Percentiles rank a stretch among this genome's conserved stretches.
These are phyloP conservation scores for Phytopythium helicoides DNA, from an alignment of 352 stramenopile genomes.

Conservation along the genomic window DNA sequence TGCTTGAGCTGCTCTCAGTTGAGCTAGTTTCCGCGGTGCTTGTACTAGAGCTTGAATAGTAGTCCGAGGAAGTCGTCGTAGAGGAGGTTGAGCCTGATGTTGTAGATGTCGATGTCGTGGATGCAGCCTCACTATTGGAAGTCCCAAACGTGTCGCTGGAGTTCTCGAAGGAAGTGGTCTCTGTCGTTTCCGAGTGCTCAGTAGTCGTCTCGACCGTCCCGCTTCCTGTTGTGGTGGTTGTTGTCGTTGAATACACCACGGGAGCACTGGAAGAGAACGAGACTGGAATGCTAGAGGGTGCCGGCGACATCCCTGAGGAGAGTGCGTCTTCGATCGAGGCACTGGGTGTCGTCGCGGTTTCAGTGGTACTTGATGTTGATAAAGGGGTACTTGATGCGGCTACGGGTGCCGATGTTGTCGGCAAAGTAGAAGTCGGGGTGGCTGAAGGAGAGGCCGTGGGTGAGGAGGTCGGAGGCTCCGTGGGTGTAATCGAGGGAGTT, in stretches of 20 bases:
- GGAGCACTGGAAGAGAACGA: too few relatives aligned
- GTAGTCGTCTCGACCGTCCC: not conserved
- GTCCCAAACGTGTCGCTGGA: not conserved
- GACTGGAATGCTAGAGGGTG: too few relatives aligned
- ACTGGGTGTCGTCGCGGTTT: not conserved
- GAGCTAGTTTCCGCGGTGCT: conserved; percentile 7
- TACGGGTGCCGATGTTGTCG: conserved; percentile 9
- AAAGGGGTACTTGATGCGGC: conserved; percentile 1
- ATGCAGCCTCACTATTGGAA: not conserved
- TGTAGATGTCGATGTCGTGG: not conserved
- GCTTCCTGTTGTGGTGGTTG: not conserved
- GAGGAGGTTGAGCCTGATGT: conserved; percentile 1
- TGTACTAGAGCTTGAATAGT: conserved; percentile 5
- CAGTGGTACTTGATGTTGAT: conserved; percentile 1
- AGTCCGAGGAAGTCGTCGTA: conserved; percentile 7
- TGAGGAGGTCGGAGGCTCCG: conserved; percentile 7
- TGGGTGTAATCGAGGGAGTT: conserved; percentile 10
- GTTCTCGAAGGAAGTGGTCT: conserved; percentile 1
- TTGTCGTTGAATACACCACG: not conserved
- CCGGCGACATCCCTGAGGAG: not conserved
- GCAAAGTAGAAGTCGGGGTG: conserved; percentile 4
- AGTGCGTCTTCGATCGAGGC: not conserved
- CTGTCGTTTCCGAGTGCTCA: not conserved
- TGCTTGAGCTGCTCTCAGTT: not conserved
- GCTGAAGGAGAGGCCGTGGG: conserved; percentile 4